Percentiles rank a stretch among this genome's conserved stretches.
Evolutionary conservation across 306 rosid genomes (phyloP).

Genomic region (Sophora flavescens): DNA sequence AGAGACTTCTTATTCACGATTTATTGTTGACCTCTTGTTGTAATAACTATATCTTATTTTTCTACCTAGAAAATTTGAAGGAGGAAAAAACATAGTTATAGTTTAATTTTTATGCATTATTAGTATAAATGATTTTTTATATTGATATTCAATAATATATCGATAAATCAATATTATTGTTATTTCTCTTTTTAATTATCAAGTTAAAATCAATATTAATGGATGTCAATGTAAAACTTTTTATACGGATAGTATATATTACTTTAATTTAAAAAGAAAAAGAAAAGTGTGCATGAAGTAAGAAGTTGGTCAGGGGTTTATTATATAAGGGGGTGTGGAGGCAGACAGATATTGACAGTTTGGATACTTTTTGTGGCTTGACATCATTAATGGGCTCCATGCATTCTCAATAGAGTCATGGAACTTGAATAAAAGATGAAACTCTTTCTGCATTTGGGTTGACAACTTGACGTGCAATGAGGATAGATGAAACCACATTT

Average conservation of each 20-base stretch:
- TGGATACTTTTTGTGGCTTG: conserved; percentile 53
- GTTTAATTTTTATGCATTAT: no score
- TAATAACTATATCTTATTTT: background rate
- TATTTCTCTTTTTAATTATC: no score
- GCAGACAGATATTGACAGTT: conserved; percentile 54
- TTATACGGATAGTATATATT: no score
- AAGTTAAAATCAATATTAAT: no score
- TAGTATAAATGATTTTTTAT: no score
- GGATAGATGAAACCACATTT: conserved; percentile 44
- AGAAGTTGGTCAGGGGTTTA: conserved; percentile 43
- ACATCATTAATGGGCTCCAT: conserved; percentile 61
- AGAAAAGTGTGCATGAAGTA: conserved; percentile 23
- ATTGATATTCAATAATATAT: no score
- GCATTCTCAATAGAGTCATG: conserved; percentile 42
- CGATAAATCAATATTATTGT: no score
- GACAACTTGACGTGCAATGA: conserved; percentile 48
- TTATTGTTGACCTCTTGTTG: conserved; percentile 27
- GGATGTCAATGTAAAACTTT: no score
- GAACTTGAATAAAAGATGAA: conserved; percentile 43
- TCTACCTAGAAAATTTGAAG: background rate
- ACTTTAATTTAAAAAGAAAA: background rate
- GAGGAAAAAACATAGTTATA: background rate
- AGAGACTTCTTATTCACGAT: conserved; percentile 48
- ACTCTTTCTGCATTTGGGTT: conserved; percentile 48
- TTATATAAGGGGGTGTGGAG: conserved; percentile 39